Conservation (phyloP, 2,329 filamentous ascomycete species). For the Xylariaceae sp. region DNA sequence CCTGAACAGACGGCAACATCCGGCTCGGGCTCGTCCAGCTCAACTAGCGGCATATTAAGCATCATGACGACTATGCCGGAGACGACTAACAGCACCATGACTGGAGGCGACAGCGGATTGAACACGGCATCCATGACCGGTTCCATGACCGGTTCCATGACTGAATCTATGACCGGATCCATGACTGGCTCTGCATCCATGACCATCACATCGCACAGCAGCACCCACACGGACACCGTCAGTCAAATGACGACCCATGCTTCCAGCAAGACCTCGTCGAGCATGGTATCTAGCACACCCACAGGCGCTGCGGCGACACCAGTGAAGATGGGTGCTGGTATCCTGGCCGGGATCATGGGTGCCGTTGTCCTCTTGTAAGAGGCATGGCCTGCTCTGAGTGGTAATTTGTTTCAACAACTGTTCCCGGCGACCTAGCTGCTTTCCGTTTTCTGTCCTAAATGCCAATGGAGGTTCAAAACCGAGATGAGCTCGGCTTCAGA, state of each 20-base stretch:
- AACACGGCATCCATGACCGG: neutral
- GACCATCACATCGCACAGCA: conserved; percentile 6
- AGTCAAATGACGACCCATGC: neutral
- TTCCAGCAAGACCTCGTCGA: conserved; percentile 1
- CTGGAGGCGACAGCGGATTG: conserved; percentile 9
- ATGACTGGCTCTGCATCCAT: neutral
- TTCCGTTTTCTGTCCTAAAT: too few species aligned
- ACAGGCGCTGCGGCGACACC: conserved; percentile 18
- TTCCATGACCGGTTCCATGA: too few species aligned
- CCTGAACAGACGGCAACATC: conserved; percentile 4
- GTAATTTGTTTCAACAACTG: neutral
- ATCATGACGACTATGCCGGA: conserved; percentile 3
- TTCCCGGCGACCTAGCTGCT: too few species aligned
- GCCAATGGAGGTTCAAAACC: too few species aligned
- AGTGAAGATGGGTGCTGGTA: conserved; percentile 15
- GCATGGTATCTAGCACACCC: neutral
- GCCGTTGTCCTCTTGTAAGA: conserved; percentile 21
- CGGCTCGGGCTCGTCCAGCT: neutral
- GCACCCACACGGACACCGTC: conserved; percentile 10
- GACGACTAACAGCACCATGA: conserved; percentile 7
- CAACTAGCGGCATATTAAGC: neutral
- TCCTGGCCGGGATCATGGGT: conserved; percentile 24
- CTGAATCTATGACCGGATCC: too few species aligned
- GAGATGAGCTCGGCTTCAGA: too few species aligned
- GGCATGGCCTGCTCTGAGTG: neutral